phyloP scores from a whole-genome alignment of 345 rosid genomes.

The Melaleuca alternifolia region DNA sequence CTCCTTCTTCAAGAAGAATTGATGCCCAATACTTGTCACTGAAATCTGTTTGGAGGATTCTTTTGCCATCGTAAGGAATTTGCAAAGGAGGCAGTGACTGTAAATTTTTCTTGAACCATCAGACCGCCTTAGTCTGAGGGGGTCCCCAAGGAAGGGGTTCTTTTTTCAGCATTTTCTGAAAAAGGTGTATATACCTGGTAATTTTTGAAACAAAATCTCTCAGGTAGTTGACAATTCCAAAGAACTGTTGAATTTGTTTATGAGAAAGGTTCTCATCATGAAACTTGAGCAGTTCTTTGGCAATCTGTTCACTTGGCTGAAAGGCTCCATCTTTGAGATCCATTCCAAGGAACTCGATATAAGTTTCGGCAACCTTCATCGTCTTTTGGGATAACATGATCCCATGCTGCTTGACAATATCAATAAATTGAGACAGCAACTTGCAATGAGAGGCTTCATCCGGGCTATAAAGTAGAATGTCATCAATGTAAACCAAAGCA shows the following conservation, averaged over 20 bases:
- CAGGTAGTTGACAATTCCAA: background rate
- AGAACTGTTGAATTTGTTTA: background rate
- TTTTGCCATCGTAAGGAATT: background rate
- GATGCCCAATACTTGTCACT: background rate
- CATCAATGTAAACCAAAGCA: background rate
- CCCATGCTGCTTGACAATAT: background rate
- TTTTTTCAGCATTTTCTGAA: background rate
- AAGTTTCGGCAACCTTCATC: background rate
- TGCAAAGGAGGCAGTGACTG: background rate
- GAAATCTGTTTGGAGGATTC: background rate
- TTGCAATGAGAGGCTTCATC: background rate
- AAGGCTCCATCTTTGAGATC: background rate
- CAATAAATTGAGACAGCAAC: background rate
- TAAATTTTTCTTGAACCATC: background rate
- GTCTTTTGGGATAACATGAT: background rate
- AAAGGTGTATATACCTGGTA: background rate
- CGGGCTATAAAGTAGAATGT: background rate
- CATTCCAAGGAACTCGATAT: background rate
- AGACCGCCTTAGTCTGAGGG: background rate
- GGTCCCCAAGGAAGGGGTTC: background rate
- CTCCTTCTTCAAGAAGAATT: background rate
- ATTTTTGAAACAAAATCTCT: background rate
- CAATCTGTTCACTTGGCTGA: background rate
- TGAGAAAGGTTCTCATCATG: background rate
- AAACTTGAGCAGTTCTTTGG: background rate